phyloP scores from a whole-genome alignment of 2,329 filamentous ascomycete genomes.

The Didymosphaeria variabile region DNA sequence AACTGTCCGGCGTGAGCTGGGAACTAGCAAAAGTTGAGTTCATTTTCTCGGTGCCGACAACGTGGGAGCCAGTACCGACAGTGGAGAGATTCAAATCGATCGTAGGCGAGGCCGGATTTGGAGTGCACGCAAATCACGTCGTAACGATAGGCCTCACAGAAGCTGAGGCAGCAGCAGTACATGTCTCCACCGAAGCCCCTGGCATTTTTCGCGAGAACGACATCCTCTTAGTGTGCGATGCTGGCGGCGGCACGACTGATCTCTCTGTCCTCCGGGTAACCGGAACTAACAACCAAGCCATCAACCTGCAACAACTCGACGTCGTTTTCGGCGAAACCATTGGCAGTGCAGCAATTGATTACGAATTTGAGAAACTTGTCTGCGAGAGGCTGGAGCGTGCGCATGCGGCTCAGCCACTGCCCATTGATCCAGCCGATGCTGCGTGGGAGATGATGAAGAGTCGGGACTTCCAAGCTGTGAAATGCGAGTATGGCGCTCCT shows the following conservation, averaged over 20 bases:
- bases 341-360: conserved; percentile 53
- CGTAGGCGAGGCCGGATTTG: conserved; percentile 61
- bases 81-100: conserved; percentile 62
- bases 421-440: conserved; percentile 44
- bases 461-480: conserved; percentile 51
- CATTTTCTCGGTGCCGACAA: conserved; percentile 66
- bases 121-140: conserved; percentile 48
- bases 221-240: conserved; percentile 60
- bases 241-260: conserved; percentile 60
- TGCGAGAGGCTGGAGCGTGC: conserved; percentile 40
- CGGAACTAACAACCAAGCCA: conserved; percentile 34
- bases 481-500: conserved; percentile 52
- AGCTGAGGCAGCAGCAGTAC: conserved; percentile 63
- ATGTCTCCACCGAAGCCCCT: conserved; percentile 52
- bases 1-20: conserved; percentile 51
- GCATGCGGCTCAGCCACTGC: conserved; percentile 34
- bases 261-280: conserved; percentile 50
- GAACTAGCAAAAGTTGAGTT: conserved; percentile 60
- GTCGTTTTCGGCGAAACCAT: conserved; percentile 53
- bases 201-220: conserved; percentile 52
- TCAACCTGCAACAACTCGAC: conserved; percentile 47
- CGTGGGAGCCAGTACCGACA: conserved; percentile 61
- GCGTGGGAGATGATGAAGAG: conserved; percentile 54
- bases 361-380: conserved; percentile 50
- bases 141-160: conserved; percentile 60